Percentiles rank a stretch among this genome's conserved stretches.
Conservation (phyloP, 495 filamentous ascomycete species). For the Neurospora sp. region DNA sequence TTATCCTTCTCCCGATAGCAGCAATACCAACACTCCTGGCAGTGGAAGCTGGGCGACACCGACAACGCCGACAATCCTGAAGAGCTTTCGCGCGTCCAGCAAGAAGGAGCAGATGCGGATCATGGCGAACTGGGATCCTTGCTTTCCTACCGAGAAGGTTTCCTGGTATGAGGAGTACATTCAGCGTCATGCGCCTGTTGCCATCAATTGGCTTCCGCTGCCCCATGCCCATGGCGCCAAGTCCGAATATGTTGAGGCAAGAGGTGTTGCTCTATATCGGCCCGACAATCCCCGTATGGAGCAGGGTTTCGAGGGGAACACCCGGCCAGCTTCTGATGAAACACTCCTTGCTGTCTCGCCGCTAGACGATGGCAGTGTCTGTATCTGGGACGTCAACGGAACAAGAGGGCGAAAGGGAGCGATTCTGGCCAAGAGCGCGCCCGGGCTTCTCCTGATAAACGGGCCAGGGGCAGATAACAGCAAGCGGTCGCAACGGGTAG, state of each 20-base stretch:
- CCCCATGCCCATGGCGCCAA: conserved; percentile 22
- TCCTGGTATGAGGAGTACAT: conserved; percentile 88
- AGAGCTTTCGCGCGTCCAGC: conserved; percentile 22
- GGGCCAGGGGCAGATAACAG: conserved; percentile 34
- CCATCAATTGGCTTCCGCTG: conserved; percentile 64
- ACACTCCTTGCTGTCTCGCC: conserved; percentile 61
- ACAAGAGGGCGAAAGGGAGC: conserved; percentile 49
- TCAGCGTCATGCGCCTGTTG: conserved; percentile 65
- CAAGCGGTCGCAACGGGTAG: conserved; percentile 36
- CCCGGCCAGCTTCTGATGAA: conserved; percentile 6
- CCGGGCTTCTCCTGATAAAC: conserved; percentile 51
- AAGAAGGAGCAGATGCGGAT: conserved; percentile 40
- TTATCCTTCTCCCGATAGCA: neutral
- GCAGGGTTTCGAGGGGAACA: neutral
- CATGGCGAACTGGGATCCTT: conserved; percentile 75
- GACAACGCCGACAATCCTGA: conserved; percentile 12
- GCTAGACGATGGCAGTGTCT: conserved; percentile 75
- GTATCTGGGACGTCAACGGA: conserved; percentile 72
- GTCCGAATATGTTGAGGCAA: conserved; percentile 36
- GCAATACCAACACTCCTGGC: conserved; percentile 12
- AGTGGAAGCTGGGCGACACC: conserved; percentile 8
- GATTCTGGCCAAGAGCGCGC: conserved; percentile 52
- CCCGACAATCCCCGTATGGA: conserved; percentile 40
- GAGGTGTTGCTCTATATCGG: conserved; percentile 58
- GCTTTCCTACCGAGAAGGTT: conserved; percentile 53